Evolutionary conservation across 2,329 filamentous ascomycete species (phyloP).

Genomic region (Talaromyces piceae): DNA sequence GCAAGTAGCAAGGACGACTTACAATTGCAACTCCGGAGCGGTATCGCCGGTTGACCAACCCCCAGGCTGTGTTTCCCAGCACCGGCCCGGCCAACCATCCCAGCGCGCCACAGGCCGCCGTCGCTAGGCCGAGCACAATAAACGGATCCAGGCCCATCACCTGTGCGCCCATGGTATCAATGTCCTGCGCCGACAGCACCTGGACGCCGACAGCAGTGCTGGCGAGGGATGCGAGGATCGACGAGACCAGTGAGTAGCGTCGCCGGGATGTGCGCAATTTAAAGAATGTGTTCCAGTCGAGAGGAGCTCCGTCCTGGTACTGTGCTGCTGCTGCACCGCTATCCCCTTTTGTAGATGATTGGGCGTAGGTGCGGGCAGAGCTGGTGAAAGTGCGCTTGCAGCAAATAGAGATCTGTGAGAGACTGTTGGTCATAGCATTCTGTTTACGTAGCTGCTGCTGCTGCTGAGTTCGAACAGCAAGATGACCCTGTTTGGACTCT

Average conservation of each 20-base stretch:
- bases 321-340: not conserved
- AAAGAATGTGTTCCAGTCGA: conserved; percentile 92
- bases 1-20: conserved; percentile 26
- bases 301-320: conserved; percentile 25
- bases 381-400: conserved; percentile 5
- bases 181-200: conserved; percentile 60
- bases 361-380: not conserved
- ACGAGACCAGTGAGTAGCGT: conserved; percentile 73
- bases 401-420: conserved; percentile 6
- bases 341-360: conserved; percentile 13
- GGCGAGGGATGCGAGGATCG: conserved; percentile 55
- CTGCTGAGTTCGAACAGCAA: not conserved
- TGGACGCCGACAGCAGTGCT: conserved; percentile 48
- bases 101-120: conserved; percentile 64
- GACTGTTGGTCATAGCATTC: conserved; percentile 6
- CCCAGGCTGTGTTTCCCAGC: conserved; percentile 73
- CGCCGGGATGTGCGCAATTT: conserved; percentile 77
- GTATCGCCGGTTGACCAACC: conserved; percentile 62
- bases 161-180: conserved; percentile 57
- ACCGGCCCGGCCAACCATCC: conserved; percentile 86
- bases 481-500: not conserved
- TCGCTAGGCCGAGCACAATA: conserved; percentile 73
- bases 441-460: not conserved
- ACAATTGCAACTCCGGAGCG: conserved; percentile 65
- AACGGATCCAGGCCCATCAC: conserved; percentile 82